phyloP scores from a whole-genome alignment of 2,329 filamentous ascomycete species.

The Neofusicoccum umdonicola region DNA sequence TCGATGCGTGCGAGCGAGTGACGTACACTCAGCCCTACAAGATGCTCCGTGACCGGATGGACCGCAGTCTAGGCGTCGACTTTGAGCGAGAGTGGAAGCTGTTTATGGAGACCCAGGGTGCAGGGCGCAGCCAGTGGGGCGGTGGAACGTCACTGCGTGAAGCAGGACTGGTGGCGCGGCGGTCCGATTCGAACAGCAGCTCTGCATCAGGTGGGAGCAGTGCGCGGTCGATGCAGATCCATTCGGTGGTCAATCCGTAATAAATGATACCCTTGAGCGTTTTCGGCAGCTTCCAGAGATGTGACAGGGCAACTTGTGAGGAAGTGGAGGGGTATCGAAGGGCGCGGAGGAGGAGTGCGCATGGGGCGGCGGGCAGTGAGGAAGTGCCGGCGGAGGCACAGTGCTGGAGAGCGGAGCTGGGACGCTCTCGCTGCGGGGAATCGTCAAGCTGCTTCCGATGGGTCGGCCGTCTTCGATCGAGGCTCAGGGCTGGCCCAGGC shows the following conservation, averaged over 20 bases:
- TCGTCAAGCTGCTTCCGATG: neutral
- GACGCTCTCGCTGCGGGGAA: neutral
- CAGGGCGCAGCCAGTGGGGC: neutral
- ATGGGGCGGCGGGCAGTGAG: neutral
- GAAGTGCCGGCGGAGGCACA: too few relatives aligned
- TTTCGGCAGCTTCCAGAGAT: neutral
- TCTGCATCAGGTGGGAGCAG: conserved; percentile 8
- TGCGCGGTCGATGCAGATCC: conserved; percentile 19
- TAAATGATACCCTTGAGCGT: neutral
- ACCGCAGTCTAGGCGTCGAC: conserved; percentile 12
- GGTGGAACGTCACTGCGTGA: neutral
- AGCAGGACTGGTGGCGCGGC: neutral
- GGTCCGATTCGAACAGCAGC: conserved; percentile 8
- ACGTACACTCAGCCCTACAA: conserved; percentile 26
- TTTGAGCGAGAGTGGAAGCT: conserved; percentile 20
- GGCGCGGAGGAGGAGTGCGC: neutral
- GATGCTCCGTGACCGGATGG: conserved; percentile 19
- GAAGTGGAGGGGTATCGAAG: neutral
- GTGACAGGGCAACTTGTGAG: neutral
- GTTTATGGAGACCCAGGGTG: conserved; percentile 20
- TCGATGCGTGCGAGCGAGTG: conserved; percentile 27
- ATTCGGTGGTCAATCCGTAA: conserved; percentile 20
- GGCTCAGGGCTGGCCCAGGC: conserved; percentile 1
- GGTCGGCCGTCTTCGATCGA: neutral
- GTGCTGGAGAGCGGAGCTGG: too few relatives aligned